Evolutionary conservation across 176 grass and related monocot genomes (phyloP), one percentile per base, ranked within the genome.

Genomic region (Ananas comosus): DNA sequence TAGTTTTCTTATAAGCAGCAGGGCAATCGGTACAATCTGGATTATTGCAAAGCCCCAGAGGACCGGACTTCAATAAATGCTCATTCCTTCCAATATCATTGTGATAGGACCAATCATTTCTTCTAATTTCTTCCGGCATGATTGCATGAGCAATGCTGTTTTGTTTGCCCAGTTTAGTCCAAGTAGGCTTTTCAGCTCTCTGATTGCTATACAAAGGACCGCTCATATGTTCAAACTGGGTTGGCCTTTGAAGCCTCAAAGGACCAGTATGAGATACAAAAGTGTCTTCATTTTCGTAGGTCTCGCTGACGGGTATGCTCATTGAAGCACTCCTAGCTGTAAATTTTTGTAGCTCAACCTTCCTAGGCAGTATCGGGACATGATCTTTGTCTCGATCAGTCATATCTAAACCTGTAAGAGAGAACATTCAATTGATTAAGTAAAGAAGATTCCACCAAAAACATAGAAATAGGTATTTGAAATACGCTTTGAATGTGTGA

Each of bases 11-110:
- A 79, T 81, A 97, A 66, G 84, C 86, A 27, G 93, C 73, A 73
- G 93, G 89, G 61, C 93, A 97, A 47, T 90, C 67, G 42, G 91
- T 86, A 73, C 89, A 97, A 29, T 97, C 93, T 3, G 93, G 86
- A 68, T 97, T 73, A 73, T 97, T 85, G 50, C 93, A 97, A 66
- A 90, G 80, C 2, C 93, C 88, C 59, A 97, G 79, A 76, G 93
- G 93, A 16, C 89, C 93, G 51, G 93, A 97, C 81, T 81, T 92
- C 83, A 96, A 64, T 63, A 97, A 79, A 54, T 97, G 81, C 69
- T 92, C 86, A 74, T 97, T 92, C 74, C 65, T 90, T 47, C 23
- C 73, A n/a, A 72, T 17, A 65, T 85, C 64, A 3, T 80, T 74
- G 50, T 67, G 68, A 23, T 79, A 64, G 64, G 80, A 68, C 74